Percentiles rank a stretch among this genome's conserved stretches.
These are phyloP conservation scores for Cercospora beticola DNA, from an alignment of 2,329 filamentous ascomycete species.

Conservation along the genomic window DNA sequence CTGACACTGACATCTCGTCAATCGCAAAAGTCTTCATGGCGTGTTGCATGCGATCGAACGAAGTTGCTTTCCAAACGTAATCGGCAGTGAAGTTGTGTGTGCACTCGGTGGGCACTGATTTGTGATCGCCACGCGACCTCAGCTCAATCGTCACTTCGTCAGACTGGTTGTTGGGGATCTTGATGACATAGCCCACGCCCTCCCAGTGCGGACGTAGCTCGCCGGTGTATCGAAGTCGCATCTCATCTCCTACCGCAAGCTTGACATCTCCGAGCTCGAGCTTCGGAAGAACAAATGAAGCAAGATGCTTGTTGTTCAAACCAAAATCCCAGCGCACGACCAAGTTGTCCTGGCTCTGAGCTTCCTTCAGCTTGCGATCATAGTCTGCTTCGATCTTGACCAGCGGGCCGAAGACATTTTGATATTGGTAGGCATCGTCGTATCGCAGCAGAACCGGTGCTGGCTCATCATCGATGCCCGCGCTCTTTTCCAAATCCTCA, in stretches of 20 bases:
- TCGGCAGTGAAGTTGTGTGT: conserved; percentile 98
- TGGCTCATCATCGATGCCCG: conserved; percentile 91
- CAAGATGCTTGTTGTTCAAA: conserved; percentile 94
- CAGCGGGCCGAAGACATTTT: conserved; percentile 95
- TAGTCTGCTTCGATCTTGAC: conserved; percentile 99
- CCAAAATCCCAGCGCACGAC: conserved; percentile 93
- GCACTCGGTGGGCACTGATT: conserved; percentile 91
- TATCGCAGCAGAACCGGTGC: conserved; percentile 89
- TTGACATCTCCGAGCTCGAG: conserved; percentile 98
- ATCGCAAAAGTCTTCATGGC: conserved; percentile 99
- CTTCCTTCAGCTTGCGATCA: conserved; percentile 97
- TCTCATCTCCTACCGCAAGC: conserved; percentile 94
- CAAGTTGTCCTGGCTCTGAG: conserved; percentile 94
- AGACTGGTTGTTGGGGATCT: conserved; percentile 98
- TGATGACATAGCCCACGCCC: conserved; percentile 97
- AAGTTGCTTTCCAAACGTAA: conserved; percentile 99
- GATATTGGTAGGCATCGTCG: conserved; percentile 96
- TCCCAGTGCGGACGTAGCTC: conserved; percentile 92
- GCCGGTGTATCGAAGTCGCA: conserved; percentile 94
- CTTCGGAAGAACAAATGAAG: conserved; percentile 93
- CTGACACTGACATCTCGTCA: conserved; percentile 96
- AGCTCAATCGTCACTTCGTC: conserved; percentile 96
- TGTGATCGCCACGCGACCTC: conserved; percentile 91
- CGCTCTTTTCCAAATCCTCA: conserved; percentile 85
- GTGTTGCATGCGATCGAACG: conserved; percentile 97